Evolutionary conservation across 2,329 filamentous ascomycete genomes (phyloP), one percentile per base, ranked within the genome.

Genomic region (Emmonsiellopsis sp.): DNA sequence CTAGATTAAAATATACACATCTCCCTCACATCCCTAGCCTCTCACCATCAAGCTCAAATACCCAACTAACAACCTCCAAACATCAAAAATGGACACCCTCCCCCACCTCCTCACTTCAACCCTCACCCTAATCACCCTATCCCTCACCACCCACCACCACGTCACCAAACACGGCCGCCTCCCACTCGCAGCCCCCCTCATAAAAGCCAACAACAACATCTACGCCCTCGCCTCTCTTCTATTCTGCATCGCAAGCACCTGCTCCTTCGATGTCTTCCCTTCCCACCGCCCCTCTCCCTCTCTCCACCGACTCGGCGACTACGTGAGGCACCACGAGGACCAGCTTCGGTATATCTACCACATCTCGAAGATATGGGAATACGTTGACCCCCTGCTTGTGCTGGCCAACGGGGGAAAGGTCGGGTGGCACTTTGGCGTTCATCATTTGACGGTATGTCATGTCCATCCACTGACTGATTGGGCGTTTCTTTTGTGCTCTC

Each of bases 311-410:
- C 21, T n/a, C 33, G 8, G 14, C 14, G 3, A 39, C 36, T 33
- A 48, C 34, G 21, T 45, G 43, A 10, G 34, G 7, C 34, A 40
- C 31, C 42, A 39, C n/a, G 47, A 49, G 17, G 47, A 53, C 31
- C 52, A 56, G 40, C 52, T 58, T n/a, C 53, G 58, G 21, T 56
- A 58, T 34, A 42, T 63, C 6, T 68, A 60, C 43, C 63, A 66
- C 45, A 51, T 58, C 7, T 65, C 62, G 45, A 68, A 65, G 51
- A 61, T 67, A 42, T 67, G 66, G 51, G 64, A 68, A 49, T 65
- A 65, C 52, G 42, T 65, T 31, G 64, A 68, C 48, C 61, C 67
- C 11, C 58, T 67, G 34, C 61, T 58, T 49, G 61, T 67, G n/a
- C 56, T 63, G 4, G 64, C 65, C 8, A 54, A 54, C 8, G 62